Percentiles rank a stretch among this genome's conserved stretches.
These are phyloP conservation scores for Botryococcus braunii DNA, from an alignment of 163 green algal genomes.

Conservation along the genomic window DNA sequence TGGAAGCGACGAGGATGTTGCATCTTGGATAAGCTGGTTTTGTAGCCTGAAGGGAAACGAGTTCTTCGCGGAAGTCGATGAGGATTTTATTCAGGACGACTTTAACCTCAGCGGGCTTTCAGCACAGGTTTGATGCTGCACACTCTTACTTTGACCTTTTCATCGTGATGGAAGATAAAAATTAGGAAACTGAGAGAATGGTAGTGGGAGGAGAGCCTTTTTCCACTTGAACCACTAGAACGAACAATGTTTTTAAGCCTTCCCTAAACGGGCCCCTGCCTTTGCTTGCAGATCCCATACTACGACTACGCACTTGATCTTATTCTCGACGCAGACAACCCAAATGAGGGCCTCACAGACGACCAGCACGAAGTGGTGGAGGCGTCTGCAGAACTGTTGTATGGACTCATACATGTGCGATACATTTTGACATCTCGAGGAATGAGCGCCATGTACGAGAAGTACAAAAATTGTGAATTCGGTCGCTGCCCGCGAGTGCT, in stretches of 20 bases:
- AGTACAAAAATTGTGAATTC: constrained; percentile 94
- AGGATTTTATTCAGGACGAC: constrained; percentile 99
- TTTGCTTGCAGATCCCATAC: constrained; percentile 88
- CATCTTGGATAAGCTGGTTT: constrained; percentile 94
- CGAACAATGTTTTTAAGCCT: background rate
- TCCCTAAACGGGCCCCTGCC: too few relatives aligned
- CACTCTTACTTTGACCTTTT: background rate
- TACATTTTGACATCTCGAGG: constrained; percentile 90
- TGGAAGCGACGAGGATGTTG: constrained; percentile 46
- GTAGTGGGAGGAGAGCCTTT: background rate
- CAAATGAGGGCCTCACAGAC: constrained; percentile 85
- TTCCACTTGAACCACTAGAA: too few relatives aligned
- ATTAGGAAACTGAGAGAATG: background rate
- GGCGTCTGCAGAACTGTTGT: constrained; percentile 92
- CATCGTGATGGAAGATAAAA: background rate
- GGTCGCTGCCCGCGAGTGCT: constrained; percentile 87
- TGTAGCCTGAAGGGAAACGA: constrained; percentile 96
- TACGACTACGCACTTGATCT: constrained; percentile 98
- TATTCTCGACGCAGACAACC: constrained; percentile 90
- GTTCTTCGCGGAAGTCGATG: constrained; percentile 98
- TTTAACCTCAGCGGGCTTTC: constrained; percentile 96
- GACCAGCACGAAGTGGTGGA: constrained; percentile 96
- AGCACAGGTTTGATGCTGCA: constrained; percentile 47
- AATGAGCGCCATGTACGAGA: constrained; percentile 84
- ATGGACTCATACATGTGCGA: constrained; percentile 96